Conservation (phyloP, 23 red algal genomes). For the Gracilariopsis chorda region DNA sequence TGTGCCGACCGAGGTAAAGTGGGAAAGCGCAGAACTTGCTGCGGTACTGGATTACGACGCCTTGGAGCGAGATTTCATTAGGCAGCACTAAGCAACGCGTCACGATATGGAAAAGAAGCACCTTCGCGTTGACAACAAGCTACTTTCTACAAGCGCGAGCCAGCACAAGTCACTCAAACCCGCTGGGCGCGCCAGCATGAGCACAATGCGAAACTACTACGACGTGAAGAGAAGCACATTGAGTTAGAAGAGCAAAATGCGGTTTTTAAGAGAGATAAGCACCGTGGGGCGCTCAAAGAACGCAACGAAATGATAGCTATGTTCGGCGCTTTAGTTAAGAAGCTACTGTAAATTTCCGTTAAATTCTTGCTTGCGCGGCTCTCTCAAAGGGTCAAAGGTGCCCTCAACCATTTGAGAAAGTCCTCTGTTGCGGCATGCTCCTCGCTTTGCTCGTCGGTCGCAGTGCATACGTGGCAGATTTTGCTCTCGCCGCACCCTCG, state of each 20-base stretch:
- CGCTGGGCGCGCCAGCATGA: not conserved
- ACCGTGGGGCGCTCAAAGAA: not conserved
- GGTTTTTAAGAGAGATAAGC: not conserved
- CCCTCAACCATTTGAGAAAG: not conserved
- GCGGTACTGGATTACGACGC: not conserved
- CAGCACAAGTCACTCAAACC: not conserved
- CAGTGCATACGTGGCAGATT: too few relatives aligned
- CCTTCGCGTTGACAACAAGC: not conserved
- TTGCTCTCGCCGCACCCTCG: too few relatives aligned
- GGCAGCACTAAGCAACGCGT: not conserved
- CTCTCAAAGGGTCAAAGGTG: not conserved
- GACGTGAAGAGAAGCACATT: not conserved
- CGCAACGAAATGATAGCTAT: not conserved
- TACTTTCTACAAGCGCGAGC: not conserved
- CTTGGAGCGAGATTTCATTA: not conserved
- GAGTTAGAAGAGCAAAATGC: not conserved
- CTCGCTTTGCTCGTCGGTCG: not conserved
- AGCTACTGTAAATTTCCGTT: not conserved
- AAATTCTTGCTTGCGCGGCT: too few relatives aligned
- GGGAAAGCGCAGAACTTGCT: not conserved
- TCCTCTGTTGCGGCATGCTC: not conserved
- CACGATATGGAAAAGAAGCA: not conserved
- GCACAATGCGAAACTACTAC: not conserved
- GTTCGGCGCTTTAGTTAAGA: not conserved
- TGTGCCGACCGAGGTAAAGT: not conserved